Evolutionary conservation across 2,329 filamentous ascomycete species (phyloP), one percentile per base, ranked within the genome.

Genomic region (Parasarocladium wereldwijsianum): DNA sequence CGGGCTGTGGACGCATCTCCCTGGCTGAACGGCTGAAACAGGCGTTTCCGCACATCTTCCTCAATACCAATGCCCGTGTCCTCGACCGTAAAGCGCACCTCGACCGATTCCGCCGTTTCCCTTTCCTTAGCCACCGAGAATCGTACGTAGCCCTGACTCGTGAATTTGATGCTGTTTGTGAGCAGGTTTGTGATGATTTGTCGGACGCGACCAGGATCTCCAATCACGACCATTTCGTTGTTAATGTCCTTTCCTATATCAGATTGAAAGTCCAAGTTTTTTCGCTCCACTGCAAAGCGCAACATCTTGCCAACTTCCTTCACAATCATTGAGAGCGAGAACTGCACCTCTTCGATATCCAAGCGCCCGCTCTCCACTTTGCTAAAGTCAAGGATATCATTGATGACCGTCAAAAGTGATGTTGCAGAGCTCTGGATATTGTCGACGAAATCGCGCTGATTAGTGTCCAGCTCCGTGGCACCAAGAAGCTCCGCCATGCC

Each of bases 361-460:
- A 86, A 54, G 6, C 76, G 64, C 3, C 81, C 80, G 7, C 76
- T 82, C 46, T 86, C 81, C 2, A 84, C 76, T 49, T 92, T 92
- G 4, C 82, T 90, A 47, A 92, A 86, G 51, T 92, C 84, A 2
- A 93, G 59, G 32, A 92, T 92, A 43, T 93, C 84, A 44, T 93
- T 92, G 51, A 93, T 92, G 23, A 93, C 78, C 0, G 82, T 87
- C 13, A 93, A 60, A 3, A 93, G 57, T 2, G 80, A 83, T 38
- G 87, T 85, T 0, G 78, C 81, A 5, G 79, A 86, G 30, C 77
- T 66, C 42, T 82, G 75, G 6, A 87, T 82, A 36, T 83, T 84
- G 39, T 83, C 76, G 3, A 79, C 75, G 36, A 73, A 81, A 33
- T 85, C 78, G 34, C 66, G 63, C 43, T 84, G 77, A 40, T 85